phyloP scores from a whole-genome alignment of 345 rosid species.

The Carallia brachiata region DNA sequence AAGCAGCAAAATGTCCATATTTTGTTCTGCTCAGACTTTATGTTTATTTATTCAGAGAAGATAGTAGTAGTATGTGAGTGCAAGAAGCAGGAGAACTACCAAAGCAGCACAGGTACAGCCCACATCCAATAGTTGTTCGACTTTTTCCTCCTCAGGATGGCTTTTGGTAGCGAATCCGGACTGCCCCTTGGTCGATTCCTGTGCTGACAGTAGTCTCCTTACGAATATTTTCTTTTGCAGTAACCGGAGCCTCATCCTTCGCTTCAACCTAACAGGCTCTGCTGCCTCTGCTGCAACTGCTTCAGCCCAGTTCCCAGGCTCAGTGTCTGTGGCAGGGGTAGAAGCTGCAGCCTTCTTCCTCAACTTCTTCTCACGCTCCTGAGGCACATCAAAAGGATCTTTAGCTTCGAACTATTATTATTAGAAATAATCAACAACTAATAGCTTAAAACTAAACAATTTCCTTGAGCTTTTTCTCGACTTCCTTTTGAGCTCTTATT shows the following conservation, averaged over 20 bases:
- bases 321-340: constrained; percentile 24
- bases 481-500: constrained; percentile 85
- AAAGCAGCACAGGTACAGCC: constrained; percentile 55
- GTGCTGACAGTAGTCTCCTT: constrained; percentile 47
- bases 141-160: constrained; percentile 68
- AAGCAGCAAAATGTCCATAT: constrained; percentile 24
- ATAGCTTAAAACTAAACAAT: constrained; percentile 18
- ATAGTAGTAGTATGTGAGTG: constrained; percentile 49
- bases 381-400: constrained; percentile 23
- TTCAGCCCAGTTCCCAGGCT: constrained; percentile 45
- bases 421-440: background rate
- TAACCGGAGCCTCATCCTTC: constrained; percentile 32
- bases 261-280: constrained; percentile 50
- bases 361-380: constrained; percentile 88
- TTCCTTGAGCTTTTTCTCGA: constrained; percentile 89
- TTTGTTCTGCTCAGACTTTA: constrained; percentile 7
- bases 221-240: constrained; percentile 36
- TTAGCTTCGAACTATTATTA: constrained; percentile 9
- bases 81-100: constrained; percentile 39
- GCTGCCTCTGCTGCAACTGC: constrained; percentile 46
- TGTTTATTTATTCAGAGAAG: constrained; percentile 31
- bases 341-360: constrained; percentile 64
- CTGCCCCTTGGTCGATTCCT: constrained; percentile 59
- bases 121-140: constrained; percentile 65
- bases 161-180: constrained; percentile 60